phyloP scores from a whole-genome alignment of 345 rosid species.

The Abelmoschus esculentus region DNA sequence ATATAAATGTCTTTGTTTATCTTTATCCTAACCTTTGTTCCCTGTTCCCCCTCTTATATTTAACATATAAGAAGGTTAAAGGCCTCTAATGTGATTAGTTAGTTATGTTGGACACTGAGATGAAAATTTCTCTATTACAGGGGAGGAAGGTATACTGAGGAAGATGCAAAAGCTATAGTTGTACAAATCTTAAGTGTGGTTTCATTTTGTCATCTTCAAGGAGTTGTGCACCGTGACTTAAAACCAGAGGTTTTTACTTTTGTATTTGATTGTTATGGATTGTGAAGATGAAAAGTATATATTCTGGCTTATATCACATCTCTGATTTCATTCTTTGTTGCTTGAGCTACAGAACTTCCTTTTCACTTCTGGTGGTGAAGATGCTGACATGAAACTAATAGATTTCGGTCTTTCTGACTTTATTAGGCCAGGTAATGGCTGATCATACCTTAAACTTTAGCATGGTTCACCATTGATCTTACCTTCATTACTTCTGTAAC shows the following conservation, averaged over 20 bases:
- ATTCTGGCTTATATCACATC: neutral
- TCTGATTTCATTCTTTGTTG: constrained; percentile 12
- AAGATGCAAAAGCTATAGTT: constrained; percentile 64
- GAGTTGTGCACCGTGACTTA: constrained; percentile 75
- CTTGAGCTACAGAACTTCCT: constrained; percentile 56
- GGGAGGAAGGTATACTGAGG: constrained; percentile 76
- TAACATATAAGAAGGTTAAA: neutral
- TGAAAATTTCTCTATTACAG: constrained; percentile 25
- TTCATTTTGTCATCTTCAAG: constrained; percentile 86
- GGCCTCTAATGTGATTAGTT: neutral
- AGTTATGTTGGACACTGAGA: neutral
- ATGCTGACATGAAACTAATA: constrained; percentile 69
- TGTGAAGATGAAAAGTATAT: neutral
- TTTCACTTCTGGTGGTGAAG: constrained; percentile 51
- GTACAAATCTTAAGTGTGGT: constrained; percentile 70
- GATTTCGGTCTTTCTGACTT: constrained; percentile 91
- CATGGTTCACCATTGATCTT: neutral
- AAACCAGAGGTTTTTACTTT: constrained; percentile 60
- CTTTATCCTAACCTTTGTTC: neutral
- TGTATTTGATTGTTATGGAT: neutral
- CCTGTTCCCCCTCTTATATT: neutral
- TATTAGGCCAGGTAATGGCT: constrained; percentile 53
- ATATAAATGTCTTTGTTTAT: neutral
- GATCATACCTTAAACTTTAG: neutral
- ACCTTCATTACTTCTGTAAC: neutral